phyloP scores from a whole-genome alignment of 768 basidiomycete genomes.

The Hemileccinum rubropunctum region DNA sequence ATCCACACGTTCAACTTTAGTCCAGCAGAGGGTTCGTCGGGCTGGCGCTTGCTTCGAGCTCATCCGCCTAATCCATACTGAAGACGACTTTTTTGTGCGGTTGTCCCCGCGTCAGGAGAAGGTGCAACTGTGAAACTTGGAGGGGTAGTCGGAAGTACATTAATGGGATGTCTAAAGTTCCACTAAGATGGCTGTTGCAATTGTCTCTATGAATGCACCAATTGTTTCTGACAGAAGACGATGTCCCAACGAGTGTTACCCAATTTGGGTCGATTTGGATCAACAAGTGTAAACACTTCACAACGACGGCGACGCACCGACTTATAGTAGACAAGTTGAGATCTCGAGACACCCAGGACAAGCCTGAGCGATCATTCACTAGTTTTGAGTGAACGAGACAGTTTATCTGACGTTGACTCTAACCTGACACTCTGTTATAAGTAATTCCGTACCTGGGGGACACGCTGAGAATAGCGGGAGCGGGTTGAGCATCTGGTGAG shows the following conservation, averaged over 20 bases:
- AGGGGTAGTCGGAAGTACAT: no score
- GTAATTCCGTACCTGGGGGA: background rate
- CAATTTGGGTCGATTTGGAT: no score
- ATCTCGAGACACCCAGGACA: background rate
- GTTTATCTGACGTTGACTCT: background rate
- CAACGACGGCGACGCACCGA: no score
- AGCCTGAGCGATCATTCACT: background rate
- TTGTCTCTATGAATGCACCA: no score
- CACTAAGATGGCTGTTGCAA: no score
- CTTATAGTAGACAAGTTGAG: background rate
- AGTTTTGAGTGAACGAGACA: background rate
- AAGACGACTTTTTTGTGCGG: constrained; percentile 12
- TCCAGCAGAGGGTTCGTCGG: background rate
- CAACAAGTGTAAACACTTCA: no score
- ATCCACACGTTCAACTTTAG: constrained; percentile 14
- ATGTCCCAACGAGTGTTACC: no score
- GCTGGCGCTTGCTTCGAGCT: constrained; percentile 9
- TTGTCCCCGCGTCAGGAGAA: constrained; percentile 5
- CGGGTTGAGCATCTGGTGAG: constrained; percentile 1
- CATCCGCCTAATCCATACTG: constrained; percentile 16
- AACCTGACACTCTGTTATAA: no score
- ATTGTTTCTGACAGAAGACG: no score
- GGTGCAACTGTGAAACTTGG: no score
- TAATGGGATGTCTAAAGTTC: no score
- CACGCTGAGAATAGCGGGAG: background rate